phyloP scores from a whole-genome alignment of 1,139 yeast genomes.

The Yamadazyma diospyri region DNA sequence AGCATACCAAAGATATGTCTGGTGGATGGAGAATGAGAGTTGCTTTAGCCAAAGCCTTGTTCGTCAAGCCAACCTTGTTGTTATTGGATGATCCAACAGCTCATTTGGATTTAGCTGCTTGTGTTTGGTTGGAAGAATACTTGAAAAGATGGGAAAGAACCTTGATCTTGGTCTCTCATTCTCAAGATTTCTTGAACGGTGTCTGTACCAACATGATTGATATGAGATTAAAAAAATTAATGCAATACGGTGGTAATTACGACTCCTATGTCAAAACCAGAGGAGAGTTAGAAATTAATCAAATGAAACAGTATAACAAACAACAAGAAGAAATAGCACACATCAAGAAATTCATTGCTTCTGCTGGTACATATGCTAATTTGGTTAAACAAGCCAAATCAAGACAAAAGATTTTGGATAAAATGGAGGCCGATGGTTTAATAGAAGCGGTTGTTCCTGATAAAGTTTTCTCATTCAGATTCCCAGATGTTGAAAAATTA shows the following conservation, averaged over 20 bases:
- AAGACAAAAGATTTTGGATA: constrained; percentile 97
- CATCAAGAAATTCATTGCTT: constrained; percentile 97
- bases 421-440: constrained; percentile 99
- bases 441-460: constrained; percentile 91
- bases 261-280: constrained; percentile 95
- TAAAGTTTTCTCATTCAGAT: constrained; percentile 87
- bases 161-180: constrained; percentile 92
- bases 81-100: constrained; percentile 98
- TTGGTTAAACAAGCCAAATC: constrained; percentile 98
- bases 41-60: constrained; percentile 79
- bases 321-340: constrained; percentile 99
- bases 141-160: constrained; percentile 91
- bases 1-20: constrained; percentile 96
- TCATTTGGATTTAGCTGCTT: constrained; percentile 97
- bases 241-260: constrained; percentile 95
- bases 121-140: constrained; percentile 99
- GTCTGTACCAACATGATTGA: constrained; percentile 98
- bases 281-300: constrained; percentile 90
- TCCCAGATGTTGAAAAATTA: constrained; percentile 93
- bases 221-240: constrained; percentile 77
- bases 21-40: constrained; percentile 98
- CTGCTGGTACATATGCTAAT: constrained; percentile 99
- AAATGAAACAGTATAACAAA: constrained; percentile 94
- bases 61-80: constrained; percentile 83
- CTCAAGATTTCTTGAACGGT: constrained; percentile 99